phyloP scores from a whole-genome alignment of 2,329 filamentous ascomycete genomes.

The Phyllosticta citribraziliensis region DNA sequence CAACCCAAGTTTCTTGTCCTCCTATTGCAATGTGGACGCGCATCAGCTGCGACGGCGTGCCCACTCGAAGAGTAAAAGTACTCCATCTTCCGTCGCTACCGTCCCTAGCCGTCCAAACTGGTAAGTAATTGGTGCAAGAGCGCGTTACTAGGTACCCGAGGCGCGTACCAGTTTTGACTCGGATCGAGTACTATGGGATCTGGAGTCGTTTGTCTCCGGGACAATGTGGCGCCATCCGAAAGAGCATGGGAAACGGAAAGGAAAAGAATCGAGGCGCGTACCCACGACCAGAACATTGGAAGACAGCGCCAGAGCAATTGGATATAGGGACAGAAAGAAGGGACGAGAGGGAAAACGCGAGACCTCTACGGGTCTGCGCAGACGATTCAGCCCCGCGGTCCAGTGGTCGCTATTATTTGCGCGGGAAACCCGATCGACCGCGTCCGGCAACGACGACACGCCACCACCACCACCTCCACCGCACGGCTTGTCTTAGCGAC shows the following conservation, averaged over 20 bases:
- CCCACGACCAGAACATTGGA: background rate
- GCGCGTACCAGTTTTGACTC: background rate
- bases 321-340: background rate
- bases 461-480: too few species aligned
- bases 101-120: conserved; percentile 14
- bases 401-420: background rate
- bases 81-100: conserved; percentile 24
- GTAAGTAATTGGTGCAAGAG: background rate
- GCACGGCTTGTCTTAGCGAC: too few species aligned
- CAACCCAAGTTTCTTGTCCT: conserved; percentile 26
- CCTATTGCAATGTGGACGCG: conserved; percentile 22
- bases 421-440: background rate
- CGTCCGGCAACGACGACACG: background rate
- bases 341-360: background rate
- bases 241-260: background rate
- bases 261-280: background rate
- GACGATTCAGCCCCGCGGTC: background rate
- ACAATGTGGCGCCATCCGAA: background rate
- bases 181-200: background rate
- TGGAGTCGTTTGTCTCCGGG: background rate
- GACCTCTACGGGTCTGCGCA: background rate
- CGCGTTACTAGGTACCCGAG: background rate
- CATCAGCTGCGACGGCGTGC: conserved; percentile 19
- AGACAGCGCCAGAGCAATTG: background rate
- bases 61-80: conserved; percentile 21